phyloP scores from a whole-genome alignment of 768 basidiomycete genomes.

The Suillus subalutaceus region DNA sequence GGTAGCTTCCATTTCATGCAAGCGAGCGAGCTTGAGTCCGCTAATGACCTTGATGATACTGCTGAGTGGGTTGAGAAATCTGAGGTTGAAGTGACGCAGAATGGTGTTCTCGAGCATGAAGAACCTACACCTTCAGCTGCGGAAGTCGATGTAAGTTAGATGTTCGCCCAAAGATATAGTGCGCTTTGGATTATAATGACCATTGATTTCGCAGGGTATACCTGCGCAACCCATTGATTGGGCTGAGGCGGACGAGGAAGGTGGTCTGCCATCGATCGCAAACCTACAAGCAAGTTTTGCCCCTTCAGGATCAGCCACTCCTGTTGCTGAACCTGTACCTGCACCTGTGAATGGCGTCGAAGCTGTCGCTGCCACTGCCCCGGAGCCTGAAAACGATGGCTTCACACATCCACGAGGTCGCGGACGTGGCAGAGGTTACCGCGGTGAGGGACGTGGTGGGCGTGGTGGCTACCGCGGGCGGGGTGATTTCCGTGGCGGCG shows the following conservation, averaged over 20 bases:
- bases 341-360: conserved; percentile 26
- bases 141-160: conserved; percentile 8
- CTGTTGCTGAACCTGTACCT: conserved; percentile 40
- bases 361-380: conserved; percentile 25
- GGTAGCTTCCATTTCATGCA: conserved; percentile 81
- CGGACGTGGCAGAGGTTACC: conserved; percentile 46
- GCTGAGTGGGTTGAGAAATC: conserved; percentile 60
- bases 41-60: conserved; percentile 48
- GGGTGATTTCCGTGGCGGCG: conserved; percentile 39
- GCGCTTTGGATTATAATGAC: neutral
- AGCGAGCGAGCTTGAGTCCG: conserved; percentile 71
- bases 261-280: conserved; percentile 75
- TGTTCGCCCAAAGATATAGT: neutral
- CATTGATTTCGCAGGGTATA: conserved; percentile 18
- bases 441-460: conserved; percentile 44
- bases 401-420: conserved; percentile 57
- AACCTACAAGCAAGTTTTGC: conserved; percentile 78
- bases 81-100: conserved; percentile 35
- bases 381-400: conserved; percentile 57
- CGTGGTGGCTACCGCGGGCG: conserved; percentile 45
- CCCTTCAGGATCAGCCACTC: conserved; percentile 71
- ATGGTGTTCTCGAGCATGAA: conserved; percentile 8
- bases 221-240: conserved; percentile 63
- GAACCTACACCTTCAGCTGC: neutral
- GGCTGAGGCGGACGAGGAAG: conserved; percentile 78